Base-by-base conservation (phyloP, 2,329 filamentous ascomycete species). In the Colletotrichum eremochloae region DNA sequence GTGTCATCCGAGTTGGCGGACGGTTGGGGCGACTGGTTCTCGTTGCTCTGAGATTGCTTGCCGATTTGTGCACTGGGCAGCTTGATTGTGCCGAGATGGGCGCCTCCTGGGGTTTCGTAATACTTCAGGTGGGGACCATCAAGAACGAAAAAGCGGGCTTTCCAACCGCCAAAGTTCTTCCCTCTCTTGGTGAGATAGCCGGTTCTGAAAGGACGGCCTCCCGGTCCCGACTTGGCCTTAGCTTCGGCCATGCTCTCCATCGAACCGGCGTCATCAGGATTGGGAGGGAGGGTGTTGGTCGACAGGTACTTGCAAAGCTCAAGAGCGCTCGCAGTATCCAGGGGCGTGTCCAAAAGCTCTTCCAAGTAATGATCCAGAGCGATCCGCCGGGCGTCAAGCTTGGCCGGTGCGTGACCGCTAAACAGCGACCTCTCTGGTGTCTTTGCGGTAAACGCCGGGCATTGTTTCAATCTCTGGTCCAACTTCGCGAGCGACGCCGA, bases 161-260 rank as follows among this genome's bases (percentile, higher is more conserved):
- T 99, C 96, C 96, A 99, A 61, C 96, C 96, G 63, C 96, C 96
- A 83, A 99, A 99, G 78, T 98, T 98, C 86, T 99, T 99, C 61
- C 96, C 96, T 76, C 94, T 90, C 84, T 99, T 99, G 2, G 96
- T 98, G 62, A 99, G 85, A 81, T 98, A 99, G 11, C 96, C 96
- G 79, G 92, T 95, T 78, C 94, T 94, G 71, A 91, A 87, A 11
- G 92, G 90, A 61, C 91, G 90, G 4, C 91, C 90, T 76, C 92
- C 90, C 7, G 90, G 86, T 0, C 90, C 89, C 4, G 85, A 83
- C 78, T 81, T 87, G n/a, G 76, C 75, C 11, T 78, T 80, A 46
- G 81, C 79, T 50, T 84, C 81, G 8, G 56, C 55, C 65, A 63
- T 58, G 33, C 78, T 79, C 76, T 81, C 24, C 80, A 77, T 40